Evolutionary conservation across 1,139 yeast genomes (phyloP), one percentile per base, ranked within the genome.

Genomic region (Pichia sp.): DNA sequence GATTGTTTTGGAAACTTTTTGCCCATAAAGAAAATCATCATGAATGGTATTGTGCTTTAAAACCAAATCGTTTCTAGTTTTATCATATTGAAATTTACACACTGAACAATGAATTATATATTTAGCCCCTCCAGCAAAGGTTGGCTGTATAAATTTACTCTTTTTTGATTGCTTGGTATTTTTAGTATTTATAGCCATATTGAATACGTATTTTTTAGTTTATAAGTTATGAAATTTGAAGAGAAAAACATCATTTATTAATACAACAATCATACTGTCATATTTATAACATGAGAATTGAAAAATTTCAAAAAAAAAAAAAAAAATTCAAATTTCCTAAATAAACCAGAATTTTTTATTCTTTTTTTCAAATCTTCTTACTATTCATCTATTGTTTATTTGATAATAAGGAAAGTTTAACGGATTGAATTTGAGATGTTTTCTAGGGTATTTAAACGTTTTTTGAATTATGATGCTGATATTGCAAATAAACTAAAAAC

Each of bases 21-120:
- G 62, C 2, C 90, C 89, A 54, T 65, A 70, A 46, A 68, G 59
- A 53, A 69, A 79, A 49, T 64, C 65, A 41, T 60, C 60, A 57
- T 74, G 89, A 63, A 72, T 78, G 55, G 66, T 70, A 0, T 64
- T 58, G 56, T 83, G 92, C 10, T 73, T 50, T 34, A 66, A 66
- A 30, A 60, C 61, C 53, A 43, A 45, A 42, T 45, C 41, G 27
- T 45, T 45, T 7, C n/a, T 29, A 7, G 42, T 18, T 10, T 27
- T 30, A 2, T 35, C n/a, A 26, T 37, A 45, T n/a, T 42, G 7
- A 5, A 39, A 42, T 7, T 30, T 29, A 36, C 51, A 48, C 7
- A 34, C 39, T 9, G 40, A 30, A 39, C 51, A 48, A 18, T 32
- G 37, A 5, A 10, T 11, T 3, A 27, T 18, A 37, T 10, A 25